Percentiles rank a stretch among this genome's conserved stretches.
Evolutionary conservation across 2,329 filamentous ascomycete species (phyloP).

Genomic region (Diaporthe destruens): DNA sequence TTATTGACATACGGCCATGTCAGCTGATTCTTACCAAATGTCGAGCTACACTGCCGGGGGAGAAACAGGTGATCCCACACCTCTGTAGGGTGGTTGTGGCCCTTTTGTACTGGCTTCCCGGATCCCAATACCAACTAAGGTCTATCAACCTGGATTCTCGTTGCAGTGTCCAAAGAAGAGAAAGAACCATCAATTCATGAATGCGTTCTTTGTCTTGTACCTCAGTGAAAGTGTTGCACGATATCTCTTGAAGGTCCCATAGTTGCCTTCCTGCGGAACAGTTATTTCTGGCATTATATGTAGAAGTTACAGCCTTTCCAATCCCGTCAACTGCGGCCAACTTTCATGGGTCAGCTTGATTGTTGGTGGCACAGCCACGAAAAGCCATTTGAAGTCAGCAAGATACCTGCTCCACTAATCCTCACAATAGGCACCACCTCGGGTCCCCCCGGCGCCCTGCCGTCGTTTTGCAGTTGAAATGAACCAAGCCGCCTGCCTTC

Average conservation of each 20-base stretch:
- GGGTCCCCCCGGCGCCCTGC: not conserved
- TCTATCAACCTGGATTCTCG: not conserved
- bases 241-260: not conserved
- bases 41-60: too few species aligned
- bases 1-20: not conserved
- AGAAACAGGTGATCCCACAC: too few species aligned
- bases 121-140: not conserved
- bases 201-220: not conserved
- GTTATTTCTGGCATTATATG: not conserved
- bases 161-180: too few species aligned
- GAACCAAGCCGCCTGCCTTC: not conserved
- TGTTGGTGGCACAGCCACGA: not conserved
- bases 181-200: not conserved
- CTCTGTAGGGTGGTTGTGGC: too few species aligned
- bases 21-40: too few species aligned
- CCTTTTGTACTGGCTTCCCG: too few species aligned
- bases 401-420: not conserved
- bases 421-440: not conserved
- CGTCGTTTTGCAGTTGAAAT: not conserved
- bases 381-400: constrained; percentile 3
- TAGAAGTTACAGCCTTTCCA: not conserved
- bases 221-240: not conserved
- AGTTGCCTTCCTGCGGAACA: not conserved
- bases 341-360: not conserved
- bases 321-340: not conserved